Base-by-base conservation (phyloP, 441 rosid species). In the Adansonia grandidieri region DNA sequence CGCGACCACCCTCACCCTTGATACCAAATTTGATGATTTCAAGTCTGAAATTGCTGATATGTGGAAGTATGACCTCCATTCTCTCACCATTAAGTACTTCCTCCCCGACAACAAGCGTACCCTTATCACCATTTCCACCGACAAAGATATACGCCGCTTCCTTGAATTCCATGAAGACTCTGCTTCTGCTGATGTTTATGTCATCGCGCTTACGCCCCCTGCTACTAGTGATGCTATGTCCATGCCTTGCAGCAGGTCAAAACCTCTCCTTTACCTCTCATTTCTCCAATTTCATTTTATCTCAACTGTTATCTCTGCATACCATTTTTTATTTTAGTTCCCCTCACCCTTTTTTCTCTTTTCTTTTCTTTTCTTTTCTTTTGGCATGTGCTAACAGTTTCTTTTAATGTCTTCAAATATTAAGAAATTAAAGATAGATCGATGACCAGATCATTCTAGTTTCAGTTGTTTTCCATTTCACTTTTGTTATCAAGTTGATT, bases 81-180 rank as follows among this genome's bases (percentile, higher is more conserved):
- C 78, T 13, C 3, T 86, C 71, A 69, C 80, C n/a, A 81, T 91
- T 50, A 91, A 89, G 81, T 91, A 91, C 86, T 89, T 91, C 74
- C 96, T 91, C 47, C 96, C 93, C 3, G 86, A 90, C 44, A 90
- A 90, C 84, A 90, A 84, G 73, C 92, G 79, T 80, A 93, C 92
- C 20, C 91, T 91, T 48, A 93, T 93, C 42, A 89, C 94, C 6
- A 82, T 93, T 78, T 93, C 97, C 45, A 92, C 92, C 68, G 95
- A 92, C 73, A 93, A 88, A 82, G 98, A 93, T 71, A 88, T 93
- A 51, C 83, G 83, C 45, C 93, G 98, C 8, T 92, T 92, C 97
- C 76, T 93, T 75, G 88, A 84, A 70, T 93, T 93, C 45, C 80
- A 91, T 1, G 88, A 83, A 5, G 95, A 93, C 10, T 85, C 90